Conservation (phyloP, 495 filamentous ascomycete genomes). For the Penicillium lagena region DNA sequence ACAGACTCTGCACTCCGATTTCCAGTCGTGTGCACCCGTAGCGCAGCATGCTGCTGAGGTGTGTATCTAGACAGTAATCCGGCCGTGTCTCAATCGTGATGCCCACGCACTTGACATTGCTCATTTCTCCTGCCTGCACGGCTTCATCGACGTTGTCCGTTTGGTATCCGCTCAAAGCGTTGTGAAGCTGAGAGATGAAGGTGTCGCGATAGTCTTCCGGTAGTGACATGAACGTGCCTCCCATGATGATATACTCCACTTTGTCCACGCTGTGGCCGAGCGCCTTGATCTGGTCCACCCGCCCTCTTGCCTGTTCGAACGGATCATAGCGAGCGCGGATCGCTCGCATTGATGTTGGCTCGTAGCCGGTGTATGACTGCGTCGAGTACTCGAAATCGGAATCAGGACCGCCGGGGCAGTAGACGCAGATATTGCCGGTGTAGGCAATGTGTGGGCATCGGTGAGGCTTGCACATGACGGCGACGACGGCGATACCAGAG, state of each 20-base stretch:
- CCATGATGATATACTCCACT: conserved; percentile 99
- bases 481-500: conserved; percentile 97
- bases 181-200: conserved; percentile 94
- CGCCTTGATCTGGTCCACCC: conserved; percentile 92
- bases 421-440: conserved; percentile 98
- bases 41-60: conserved; percentile 87
- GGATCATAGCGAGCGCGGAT: conserved; percentile 97
- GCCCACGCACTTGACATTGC: conserved; percentile 91
- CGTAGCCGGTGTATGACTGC: conserved; percentile 96
- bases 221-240: conserved; percentile 97
- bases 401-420: conserved; percentile 95
- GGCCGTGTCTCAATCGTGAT: conserved; percentile 98
- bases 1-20: conserved; percentile 91
- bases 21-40: conserved; percentile 96
- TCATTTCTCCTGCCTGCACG: conserved; percentile 86
- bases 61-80: conserved; percentile 90
- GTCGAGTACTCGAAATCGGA: conserved; percentile 99
- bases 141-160: conserved; percentile 91
- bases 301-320: conserved; percentile 91
- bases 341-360: conserved; percentile 96
- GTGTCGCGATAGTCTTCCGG: conserved; percentile 80
- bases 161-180: conserved; percentile 89
- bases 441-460: conserved; percentile 96
- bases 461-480: conserved; percentile 99
- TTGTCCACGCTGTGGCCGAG: conserved; percentile 97